Percentiles rank a stretch among this genome's conserved stretches.
phyloP scores from a whole-genome alignment of 2,329 filamentous ascomycete species.

The Dactylellina haptotyla region DNA sequence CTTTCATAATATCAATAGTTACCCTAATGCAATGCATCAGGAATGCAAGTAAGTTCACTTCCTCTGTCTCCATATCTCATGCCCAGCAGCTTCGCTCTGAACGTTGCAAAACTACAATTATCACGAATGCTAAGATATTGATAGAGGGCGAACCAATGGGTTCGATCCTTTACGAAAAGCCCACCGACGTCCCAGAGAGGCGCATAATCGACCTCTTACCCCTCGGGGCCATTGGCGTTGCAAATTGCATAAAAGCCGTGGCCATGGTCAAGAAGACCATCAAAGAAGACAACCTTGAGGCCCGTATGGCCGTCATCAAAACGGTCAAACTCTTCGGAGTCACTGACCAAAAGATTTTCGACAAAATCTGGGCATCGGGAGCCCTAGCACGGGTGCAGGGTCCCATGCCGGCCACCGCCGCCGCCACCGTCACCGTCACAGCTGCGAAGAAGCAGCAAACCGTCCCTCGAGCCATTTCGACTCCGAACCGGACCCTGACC shows the following conservation, averaged over 20 bases:
- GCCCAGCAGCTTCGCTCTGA: not conserved
- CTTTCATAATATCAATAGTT: not conserved
- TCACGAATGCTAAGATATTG: too few relatives aligned
- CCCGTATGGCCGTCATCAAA: constrained; percentile 16
- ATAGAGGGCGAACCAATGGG: constrained; percentile 32
- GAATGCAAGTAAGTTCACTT: constrained; percentile 25
- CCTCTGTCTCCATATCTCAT: not conserved
- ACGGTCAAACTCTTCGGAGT: constrained; percentile 46
- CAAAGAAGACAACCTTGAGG: constrained; percentile 12
- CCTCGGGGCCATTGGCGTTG: constrained; percentile 20
- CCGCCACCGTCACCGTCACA: not conserved
- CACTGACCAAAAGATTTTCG: constrained; percentile 36
- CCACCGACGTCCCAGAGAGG: constrained; percentile 22
- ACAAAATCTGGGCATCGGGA: constrained; percentile 29
- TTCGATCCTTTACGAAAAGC: constrained; percentile 34
- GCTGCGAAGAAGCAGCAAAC: not conserved
- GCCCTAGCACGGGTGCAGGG: not conserved
- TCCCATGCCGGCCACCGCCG: not conserved
- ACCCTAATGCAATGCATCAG: constrained; percentile 31
- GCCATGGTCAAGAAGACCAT: constrained; percentile 29
- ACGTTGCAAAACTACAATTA: not conserved
- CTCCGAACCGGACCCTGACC: too few relatives aligned
- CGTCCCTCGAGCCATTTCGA: too few relatives aligned
- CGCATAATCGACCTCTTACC: constrained; percentile 32
- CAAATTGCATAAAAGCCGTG: not conserved